Base-by-base conservation (phyloP, 2,329 filamentous ascomycete genomes). In the Raffaelea deltoideospora region DNA sequence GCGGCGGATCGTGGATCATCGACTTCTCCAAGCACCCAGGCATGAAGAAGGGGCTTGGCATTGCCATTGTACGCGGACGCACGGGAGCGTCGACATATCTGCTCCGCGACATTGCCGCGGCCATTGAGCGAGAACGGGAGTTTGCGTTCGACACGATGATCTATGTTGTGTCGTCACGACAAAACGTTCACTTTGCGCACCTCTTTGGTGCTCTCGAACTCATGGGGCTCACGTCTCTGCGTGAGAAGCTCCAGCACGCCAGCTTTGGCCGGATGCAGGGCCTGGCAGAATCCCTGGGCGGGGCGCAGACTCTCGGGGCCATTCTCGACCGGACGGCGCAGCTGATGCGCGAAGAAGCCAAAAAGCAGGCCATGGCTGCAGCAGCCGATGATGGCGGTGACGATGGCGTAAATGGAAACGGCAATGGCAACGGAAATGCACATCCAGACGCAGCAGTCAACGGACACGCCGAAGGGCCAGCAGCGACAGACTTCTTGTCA, bases 1-100 rank as follows among this genome's bases (percentile, higher is more conserved):
- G 68, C 19, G 72, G 82, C 10, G 79, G 72, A 2, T 76, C 78
- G 0, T 67, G 72, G 44, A 70, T 79, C 44, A 73, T 83, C 34
- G 76, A 85, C 53, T 73, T 84, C 40, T 63, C 67, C 24, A 80
- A 82, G 50, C 72, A 83, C 49, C 65, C 67, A 7, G 65, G 66
- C 3, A 28, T 27, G 18, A 81, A 76, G 52, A 36, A 34, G 28
- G 79, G 77, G 34, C 65, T 82, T 2, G 78, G 76, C 15, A 75
- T 73, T 44, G 75, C 75, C 0, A 66, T 82, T 26, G 61, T 83
- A 33, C 64, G 78, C 45, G 75, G 74, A 50, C 71, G 76, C 9
- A 51, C 49, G 41, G 78, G 78, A 26, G 79, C 73, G 2, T 72
- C 72, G 10, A 64, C 76, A 1, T 83, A 83, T 53, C 61, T 82